Percentiles rank a stretch among this genome's conserved stretches.
phyloP scores from a whole-genome alignment of 2,329 filamentous ascomycete species.

The Alternaria incomplexa region DNA sequence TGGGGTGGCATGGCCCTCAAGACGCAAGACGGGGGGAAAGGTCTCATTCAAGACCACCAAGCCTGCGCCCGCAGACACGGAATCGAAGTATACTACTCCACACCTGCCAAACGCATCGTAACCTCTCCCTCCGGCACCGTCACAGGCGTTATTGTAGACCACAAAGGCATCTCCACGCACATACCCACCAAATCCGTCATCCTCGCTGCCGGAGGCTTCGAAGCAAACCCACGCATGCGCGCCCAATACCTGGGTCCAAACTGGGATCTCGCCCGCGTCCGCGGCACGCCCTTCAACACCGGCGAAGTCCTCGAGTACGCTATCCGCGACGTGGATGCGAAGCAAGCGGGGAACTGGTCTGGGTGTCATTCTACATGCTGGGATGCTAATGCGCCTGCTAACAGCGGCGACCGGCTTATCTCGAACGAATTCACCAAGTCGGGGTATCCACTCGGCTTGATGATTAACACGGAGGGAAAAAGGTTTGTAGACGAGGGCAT shows the following conservation, averaged over 20 bases:
- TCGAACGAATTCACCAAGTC: constrained; percentile 74
- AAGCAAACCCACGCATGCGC: constrained; percentile 65
- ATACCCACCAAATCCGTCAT: constrained; percentile 51
- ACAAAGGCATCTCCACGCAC: constrained; percentile 39
- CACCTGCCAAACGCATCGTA: constrained; percentile 52
- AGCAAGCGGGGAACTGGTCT: constrained; percentile 64
- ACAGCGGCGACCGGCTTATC: constrained; percentile 62
- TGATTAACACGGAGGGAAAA: constrained; percentile 65
- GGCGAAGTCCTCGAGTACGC: constrained; percentile 65
- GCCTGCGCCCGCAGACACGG: constrained; percentile 53
- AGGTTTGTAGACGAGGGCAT: constrained; percentile 72
- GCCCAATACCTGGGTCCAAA: constrained; percentile 62
- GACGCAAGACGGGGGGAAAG: constrained; percentile 65
- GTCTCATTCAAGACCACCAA: constrained; percentile 60
- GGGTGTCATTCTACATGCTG: constrained; percentile 70
- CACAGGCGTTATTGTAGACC: constrained; percentile 40
- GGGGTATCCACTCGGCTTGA: constrained; percentile 70
- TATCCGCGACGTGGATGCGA: constrained; percentile 58
- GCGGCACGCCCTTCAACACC: constrained; percentile 69
- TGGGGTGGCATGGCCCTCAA: constrained; percentile 71
- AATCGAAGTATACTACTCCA: constrained; percentile 56
- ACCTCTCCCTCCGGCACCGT: constrained; percentile 42
- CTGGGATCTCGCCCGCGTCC: constrained; percentile 68
- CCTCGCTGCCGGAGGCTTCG: constrained; percentile 68
- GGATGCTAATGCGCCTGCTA: constrained; percentile 65